Base-by-base conservation (phyloP, 2,329 filamentous ascomycete species). In the Anthostomella pinea region DNA sequence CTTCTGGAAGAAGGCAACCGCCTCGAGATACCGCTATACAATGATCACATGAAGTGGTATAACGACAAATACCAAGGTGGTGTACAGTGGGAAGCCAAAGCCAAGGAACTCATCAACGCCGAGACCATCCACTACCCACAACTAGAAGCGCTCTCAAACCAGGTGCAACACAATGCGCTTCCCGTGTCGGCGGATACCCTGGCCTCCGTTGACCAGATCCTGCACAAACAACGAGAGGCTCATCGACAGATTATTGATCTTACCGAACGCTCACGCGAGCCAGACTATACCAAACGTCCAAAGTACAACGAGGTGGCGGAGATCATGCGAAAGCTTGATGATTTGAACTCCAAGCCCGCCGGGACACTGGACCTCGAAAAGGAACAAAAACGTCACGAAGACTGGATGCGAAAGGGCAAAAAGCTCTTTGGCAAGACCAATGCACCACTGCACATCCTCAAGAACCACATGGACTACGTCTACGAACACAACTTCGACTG, bases 391-490 rank as follows among this genome's bases (percentile, higher is more conserved):
- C 81, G 87, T 6, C 93, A 97, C 50, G 93, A 98, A 59, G 93
- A 98, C 61, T 98, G 93, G 93, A 98, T 98, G 91, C 79, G 93
- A 20, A 88, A 88, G 55, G 93, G 93, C 33, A 98, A 98, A 68
- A 96, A 96, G 61, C 68, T 98, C 0, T 98, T 98, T 57, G 93
- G 93, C 34, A 98, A 98, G 64, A 93, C 93, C 1, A 98, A 98
- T 58, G 93, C 93, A 2, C 93, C 93, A 1, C 71, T 98, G 9
- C 93, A 98, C 61, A 98, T 98, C 47, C 74, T 98, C 18, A 93
- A 91, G 56, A 85, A 84, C 39, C 91, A 98, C 52, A 90, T 98
- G 79, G 85, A 94, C 51, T 87, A 93, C 57, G 93, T 98, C 3
- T 74, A 93, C 31, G 86, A 90, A 54, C 85, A 89, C 30, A 98